A percentile compares a stretch with the other conserved stretches of the same genome.
Evolutionary conservation across 768 basidiomycete genomes (phyloP).

Genomic region (Amanita pseudoporphyria): DNA sequence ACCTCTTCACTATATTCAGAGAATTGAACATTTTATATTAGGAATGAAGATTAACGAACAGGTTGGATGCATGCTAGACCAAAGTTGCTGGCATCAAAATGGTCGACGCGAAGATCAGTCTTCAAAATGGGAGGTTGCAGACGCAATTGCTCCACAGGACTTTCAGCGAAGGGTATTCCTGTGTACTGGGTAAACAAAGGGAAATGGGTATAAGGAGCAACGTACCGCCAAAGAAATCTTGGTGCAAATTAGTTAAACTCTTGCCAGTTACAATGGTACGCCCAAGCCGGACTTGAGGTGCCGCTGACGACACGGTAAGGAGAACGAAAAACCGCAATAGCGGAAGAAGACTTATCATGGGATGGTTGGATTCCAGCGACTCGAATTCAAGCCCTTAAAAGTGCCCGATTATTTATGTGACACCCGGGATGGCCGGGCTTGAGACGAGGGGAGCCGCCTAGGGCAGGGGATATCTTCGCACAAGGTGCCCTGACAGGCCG

Average conservation of each 20-base stretch:
- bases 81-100: constrained; percentile 21
- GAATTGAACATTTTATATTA: background rate
- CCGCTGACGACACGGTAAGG: constrained; percentile 8
- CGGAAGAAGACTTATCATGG: background rate
- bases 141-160: constrained; percentile 20
- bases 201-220: background rate
- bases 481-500: too few species aligned
- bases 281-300: constrained; percentile 29
- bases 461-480: too few species aligned
- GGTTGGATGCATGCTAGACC: constrained; percentile 21
- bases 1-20: background rate
- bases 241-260: constrained; percentile 22
- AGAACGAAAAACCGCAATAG: background rate
- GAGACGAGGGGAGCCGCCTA: too few species aligned
- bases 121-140: constrained; percentile 20
- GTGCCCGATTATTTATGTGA: too few species aligned
- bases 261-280: constrained; percentile 28
- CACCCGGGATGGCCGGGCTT: too few species aligned
- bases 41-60: constrained; percentile 5
- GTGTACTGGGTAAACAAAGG: background rate
- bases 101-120: constrained; percentile 10
- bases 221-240: constrained; percentile 39
- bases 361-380: too few species aligned
- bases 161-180: constrained; percentile 22
- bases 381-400: too few species aligned